phyloP scores from a whole-genome alignment of 2,329 filamentous ascomycete genomes.

The Eurotiales sp. region DNA sequence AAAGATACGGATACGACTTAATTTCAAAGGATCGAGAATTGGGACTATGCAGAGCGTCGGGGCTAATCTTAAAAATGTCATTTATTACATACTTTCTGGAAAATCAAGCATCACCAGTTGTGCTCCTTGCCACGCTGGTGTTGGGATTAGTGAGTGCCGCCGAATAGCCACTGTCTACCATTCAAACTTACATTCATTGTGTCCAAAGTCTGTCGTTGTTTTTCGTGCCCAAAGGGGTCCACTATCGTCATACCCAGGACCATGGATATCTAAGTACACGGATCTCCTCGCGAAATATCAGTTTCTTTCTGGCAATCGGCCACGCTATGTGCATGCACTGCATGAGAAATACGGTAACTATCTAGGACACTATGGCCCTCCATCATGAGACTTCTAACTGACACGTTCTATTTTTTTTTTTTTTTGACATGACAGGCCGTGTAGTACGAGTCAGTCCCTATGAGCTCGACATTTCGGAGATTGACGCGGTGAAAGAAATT shows the following conservation, averaged over 20 bases:
- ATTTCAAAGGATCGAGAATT: too few relatives aligned
- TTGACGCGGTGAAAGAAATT: constrained; percentile 29
- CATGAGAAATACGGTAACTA: constrained; percentile 28
- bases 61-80: neutral
- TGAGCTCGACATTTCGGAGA: constrained; percentile 38
- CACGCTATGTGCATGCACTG: constrained; percentile 24
- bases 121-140: neutral
- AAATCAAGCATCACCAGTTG: neutral
- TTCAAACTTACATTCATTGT: neutral
- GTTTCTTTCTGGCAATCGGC: constrained; percentile 19
- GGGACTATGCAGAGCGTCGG: too few relatives aligned
- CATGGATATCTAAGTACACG: constrained; percentile 25
- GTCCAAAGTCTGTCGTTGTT: neutral
- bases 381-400: too few relatives aligned
- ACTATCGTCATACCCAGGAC: constrained; percentile 22
- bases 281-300: constrained; percentile 21
- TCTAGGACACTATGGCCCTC: too few relatives aligned
- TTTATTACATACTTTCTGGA: neutral
- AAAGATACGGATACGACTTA: too few relatives aligned
- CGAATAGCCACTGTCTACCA: neutral
- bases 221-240: constrained; percentile 1
- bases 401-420: neutral
- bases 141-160: neutral
- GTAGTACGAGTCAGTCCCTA: constrained; percentile 29
- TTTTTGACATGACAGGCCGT: constrained; percentile 21